Base-by-base conservation (phyloP, 495 filamentous ascomycete genomes). In the Pyronema domesticum region DNA sequence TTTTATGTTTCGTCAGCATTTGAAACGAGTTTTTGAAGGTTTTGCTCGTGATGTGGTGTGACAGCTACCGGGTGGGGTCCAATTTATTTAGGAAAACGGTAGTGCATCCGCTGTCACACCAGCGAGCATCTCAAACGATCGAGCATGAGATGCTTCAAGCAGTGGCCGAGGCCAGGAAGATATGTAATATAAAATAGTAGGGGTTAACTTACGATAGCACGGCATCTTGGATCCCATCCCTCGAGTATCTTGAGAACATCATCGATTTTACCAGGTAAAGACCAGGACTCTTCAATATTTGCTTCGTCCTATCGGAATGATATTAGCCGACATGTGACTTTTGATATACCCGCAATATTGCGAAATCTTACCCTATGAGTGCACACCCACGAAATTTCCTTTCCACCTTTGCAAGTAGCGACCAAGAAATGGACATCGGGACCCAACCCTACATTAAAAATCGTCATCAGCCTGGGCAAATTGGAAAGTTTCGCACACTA, bases 311-410 rank as follows among this genome's bases (percentile, higher is more conserved):
- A 37, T 37, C 17, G 44, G 23, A 0, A 9, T 7, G 42, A 17
- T 13, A 46, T 60, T 60, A 63, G 46, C 34, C 35, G 11, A 7
- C 40, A 11, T 40, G 8, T 37, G 5, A 30, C 23, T 30, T 30
- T 30, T 1, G 5, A 30, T 30, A 30, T 30, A 30, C 5, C 23
- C 23, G 23, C 23, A 30, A 17, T 30, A 45, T 17, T 35, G 6
- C 7, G 36, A 47, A 39, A 23, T 53, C 65, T 55, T 59, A 71
- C 71, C 45, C 73, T 73, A 59, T 83, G 80, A 7, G 81, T 84
- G 36, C 81, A 75, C 13, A 83, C 81, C 81, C 80, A 85, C 56
- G 78, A 80, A 43, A 82, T 77, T 56, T 83, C 80, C 18, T 69
- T 70, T 0, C 80, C 79, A 50, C 73, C 71, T 67, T 81, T 80